Base-by-base conservation (phyloP, 208 protist genomes). In the Herpetomonas samuelpessoai region DNA sequence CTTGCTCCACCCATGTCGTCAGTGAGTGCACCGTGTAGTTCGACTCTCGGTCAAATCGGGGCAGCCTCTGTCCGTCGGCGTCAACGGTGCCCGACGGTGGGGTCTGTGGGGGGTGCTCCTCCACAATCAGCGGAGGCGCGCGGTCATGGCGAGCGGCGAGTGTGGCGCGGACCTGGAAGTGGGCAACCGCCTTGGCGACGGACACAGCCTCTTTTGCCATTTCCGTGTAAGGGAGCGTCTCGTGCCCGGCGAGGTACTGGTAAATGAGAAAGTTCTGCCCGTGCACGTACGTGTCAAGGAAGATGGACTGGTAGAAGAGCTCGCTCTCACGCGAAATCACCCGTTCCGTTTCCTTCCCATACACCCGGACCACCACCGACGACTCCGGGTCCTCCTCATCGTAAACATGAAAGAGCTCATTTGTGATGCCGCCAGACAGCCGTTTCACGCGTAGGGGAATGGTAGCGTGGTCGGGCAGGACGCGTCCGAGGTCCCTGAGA, bases 221-320 rank as follows among this genome's bases (percentile, higher is more conserved):
- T 29, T 92, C 81, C 41, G 53, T 65, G 62, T 79, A 91, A 1
- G 76, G 76, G n/a, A 96, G 50, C 26, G 81, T 65, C 52, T 83
- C 68, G 64, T 86, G 84, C 35, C 65, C 52, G 39, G 79, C 30
- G 28, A 96, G 65, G 57, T 79, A 96, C 56, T 88, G 60, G 73
- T 96, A 96, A 22, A 93, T 64, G 9, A 96, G 70, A 66, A 93
- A 93, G 51, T 96, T 96, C 12, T 28, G 47, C 12, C 86, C 89
- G 24, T 81, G 79, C 3, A 85, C 79, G 61, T 86, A 89, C 16
- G 89, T 96, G 1, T 67, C 63, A 21, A 96, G 63, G 63, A 93
- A 93, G 51, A 91, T 71, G 7, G 83, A 91, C 74, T 96, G 89
- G 57, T 93, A 96, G 64, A 96, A 96, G 21, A 92, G 76, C 68